These are phyloP conservation scores for Acacia confusa DNA, from an alignment of 306 rosid species.

Conservation along the genomic window DNA sequence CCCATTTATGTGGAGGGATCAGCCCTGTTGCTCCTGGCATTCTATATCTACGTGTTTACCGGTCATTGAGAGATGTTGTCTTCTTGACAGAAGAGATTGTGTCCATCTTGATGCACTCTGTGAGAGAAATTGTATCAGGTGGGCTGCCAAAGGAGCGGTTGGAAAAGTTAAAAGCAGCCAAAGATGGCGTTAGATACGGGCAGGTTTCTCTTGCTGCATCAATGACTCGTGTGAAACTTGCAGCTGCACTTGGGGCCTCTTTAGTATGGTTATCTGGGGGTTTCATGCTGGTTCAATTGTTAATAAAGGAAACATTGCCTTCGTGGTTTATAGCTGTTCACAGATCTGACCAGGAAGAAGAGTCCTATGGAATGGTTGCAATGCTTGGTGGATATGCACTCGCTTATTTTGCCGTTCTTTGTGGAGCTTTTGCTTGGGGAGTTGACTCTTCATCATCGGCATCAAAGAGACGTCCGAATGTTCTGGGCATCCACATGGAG, in stretches of 20 bases:
- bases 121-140: constrained; percentile 63
- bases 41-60: constrained; percentile 74
- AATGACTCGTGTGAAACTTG: constrained; percentile 78
- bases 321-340: constrained; percentile 91
- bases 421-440: constrained; percentile 96
- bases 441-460: constrained; percentile 79
- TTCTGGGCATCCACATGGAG: constrained; percentile 77
- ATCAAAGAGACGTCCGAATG: constrained; percentile 77
- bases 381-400: constrained; percentile 90
- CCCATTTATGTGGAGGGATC: constrained; percentile 74
- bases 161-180: constrained; percentile 49
- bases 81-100: constrained; percentile 76
- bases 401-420: constrained; percentile 77
- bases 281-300: constrained; percentile 64
- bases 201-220: constrained; percentile 72
- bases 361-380: constrained; percentile 68
- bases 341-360: constrained; percentile 56
- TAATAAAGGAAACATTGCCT: constrained; percentile 88
- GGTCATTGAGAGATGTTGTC: constrained; percentile 66
- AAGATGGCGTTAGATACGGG: constrained; percentile 52
- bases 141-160: constrained; percentile 49
- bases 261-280: constrained; percentile 90
- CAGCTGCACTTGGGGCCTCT: constrained; percentile 90
- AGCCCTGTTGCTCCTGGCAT: constrained; percentile 94
- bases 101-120: constrained; percentile 76